phyloP scores from a whole-genome alignment of 2,329 filamentous ascomycete species.

The Alternaria triticina region DNA sequence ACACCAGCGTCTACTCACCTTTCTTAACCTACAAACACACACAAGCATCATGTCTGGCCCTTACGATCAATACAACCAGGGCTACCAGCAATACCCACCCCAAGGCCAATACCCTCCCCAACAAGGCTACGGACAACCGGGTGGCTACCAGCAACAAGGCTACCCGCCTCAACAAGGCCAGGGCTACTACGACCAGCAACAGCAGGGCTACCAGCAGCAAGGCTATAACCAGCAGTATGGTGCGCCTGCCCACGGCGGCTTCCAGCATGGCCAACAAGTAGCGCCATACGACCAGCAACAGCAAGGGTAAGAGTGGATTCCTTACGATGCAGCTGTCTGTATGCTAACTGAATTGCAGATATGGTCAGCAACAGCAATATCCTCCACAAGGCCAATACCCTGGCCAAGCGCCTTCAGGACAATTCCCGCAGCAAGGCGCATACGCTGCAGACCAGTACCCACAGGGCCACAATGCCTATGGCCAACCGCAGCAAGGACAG shows the following conservation, averaged over 20 bases:
- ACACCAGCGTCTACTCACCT: neutral
- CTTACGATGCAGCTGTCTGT: neutral
- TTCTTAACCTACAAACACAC: slow-evolving; percentile 5
- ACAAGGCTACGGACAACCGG: slow-evolving; percentile 42
- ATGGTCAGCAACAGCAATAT: slow-evolving; percentile 32
- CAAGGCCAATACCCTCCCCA: slow-evolving; percentile 39
- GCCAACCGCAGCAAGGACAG: slow-evolving; percentile 39
- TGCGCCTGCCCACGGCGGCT: slow-evolving; percentile 57
- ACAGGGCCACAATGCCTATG: slow-evolving; percentile 42
- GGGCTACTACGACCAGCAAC: slow-evolving; percentile 44
- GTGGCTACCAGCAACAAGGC: slow-evolving; percentile 36
- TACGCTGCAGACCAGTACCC: slow-evolving; percentile 49
- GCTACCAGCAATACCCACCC: slow-evolving; percentile 46
- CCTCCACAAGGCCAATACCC: slow-evolving; percentile 37
- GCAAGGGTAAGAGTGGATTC: slow-evolving; percentile 36
- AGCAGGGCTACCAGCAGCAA: slow-evolving; percentile 39
- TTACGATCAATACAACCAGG: slow-evolving; percentile 55
- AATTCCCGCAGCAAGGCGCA: slow-evolving; percentile 52
- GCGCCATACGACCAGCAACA: slow-evolving; percentile 44
- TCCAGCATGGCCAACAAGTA: slow-evolving; percentile 54
- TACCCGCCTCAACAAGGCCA: slow-evolving; percentile 36
- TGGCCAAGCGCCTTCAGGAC: slow-evolving; percentile 38
- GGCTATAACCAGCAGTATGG: slow-evolving; percentile 49
- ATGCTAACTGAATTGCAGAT: slow-evolving; percentile 19
- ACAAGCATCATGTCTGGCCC: slow-evolving; percentile 57